Evolutionary conservation across 1,284 basidiomycete genomes (phyloP).

Genomic region (Neotropicomus parvogracilis): DNA sequence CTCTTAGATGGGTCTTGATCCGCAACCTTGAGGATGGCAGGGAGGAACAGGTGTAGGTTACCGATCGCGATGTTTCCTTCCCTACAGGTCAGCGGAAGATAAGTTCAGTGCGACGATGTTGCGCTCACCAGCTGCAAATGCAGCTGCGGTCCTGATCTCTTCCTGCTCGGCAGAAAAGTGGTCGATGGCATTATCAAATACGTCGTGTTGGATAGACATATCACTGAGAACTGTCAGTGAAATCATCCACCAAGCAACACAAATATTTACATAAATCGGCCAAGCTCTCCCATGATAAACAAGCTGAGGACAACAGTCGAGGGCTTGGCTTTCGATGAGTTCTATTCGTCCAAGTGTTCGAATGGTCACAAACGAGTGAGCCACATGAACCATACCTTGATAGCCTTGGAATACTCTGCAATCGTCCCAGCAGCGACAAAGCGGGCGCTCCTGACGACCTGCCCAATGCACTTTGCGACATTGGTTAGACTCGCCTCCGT

Average conservation of each 20-base stretch:
- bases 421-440: constrained; percentile 75
- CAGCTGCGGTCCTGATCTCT: constrained; percentile 82
- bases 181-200: constrained; percentile 72
- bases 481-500: constrained; percentile 59
- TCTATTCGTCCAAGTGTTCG: constrained; percentile 34
- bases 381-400: constrained; percentile 53
- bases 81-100: constrained; percentile 16
- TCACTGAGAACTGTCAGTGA: constrained; percentile 51
- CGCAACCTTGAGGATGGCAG: constrained; percentile 79
- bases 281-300: constrained; percentile 85
- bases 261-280: constrained; percentile 71
- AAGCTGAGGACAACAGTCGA: constrained; percentile 77
- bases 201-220: constrained; percentile 71
- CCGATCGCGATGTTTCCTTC: constrained; percentile 93
- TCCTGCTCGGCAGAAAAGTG: constrained; percentile 77
- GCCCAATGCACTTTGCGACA: constrained; percentile 80
- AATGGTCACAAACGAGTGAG: not conserved
- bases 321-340: constrained; percentile 62
- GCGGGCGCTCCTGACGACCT: constrained; percentile 68
- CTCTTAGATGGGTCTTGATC: constrained; percentile 76
- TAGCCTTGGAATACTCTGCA: constrained; percentile 72
- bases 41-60: constrained; percentile 81
- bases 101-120: not conserved
- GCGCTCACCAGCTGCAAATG: constrained; percentile 79
- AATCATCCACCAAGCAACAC: not conserved